Conservation (phyloP, 176 grass and related monocot genomes). For the Dendrocalamus sinicus region DNA sequence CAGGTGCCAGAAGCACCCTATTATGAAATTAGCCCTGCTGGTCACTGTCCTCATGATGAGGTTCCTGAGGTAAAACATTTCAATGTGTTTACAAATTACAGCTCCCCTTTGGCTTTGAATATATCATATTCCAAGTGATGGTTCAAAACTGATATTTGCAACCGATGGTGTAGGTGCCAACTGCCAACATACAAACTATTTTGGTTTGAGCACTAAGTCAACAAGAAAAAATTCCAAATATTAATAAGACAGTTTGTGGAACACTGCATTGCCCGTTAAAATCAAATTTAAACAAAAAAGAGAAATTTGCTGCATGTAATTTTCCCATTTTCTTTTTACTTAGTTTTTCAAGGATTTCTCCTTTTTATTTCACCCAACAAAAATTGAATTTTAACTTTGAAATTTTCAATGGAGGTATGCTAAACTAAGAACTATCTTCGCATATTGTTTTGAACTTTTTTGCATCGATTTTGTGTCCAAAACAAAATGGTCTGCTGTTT, state of each 20-base stretch:
- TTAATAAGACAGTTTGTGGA: neutral
- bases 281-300: neutral
- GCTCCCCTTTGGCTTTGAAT: neutral
- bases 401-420: neutral
- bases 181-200: neutral
- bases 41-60: constrained; percentile 97
- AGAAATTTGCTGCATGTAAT: neutral
- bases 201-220: neutral
- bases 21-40: constrained; percentile 95
- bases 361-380: neutral
- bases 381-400: neutral
- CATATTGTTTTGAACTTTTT: neutral
- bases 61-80: constrained; percentile 86
- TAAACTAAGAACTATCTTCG: no score
- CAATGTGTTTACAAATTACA: neutral
- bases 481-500: neutral
- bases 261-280: neutral
- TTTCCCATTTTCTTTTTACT: neutral
- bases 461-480: neutral
- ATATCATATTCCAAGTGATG: constrained; percentile 1
- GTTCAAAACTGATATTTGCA: neutral
- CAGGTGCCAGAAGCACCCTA: constrained; percentile 85
- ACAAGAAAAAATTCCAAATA: neutral
- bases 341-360: neutral
- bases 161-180: neutral